phyloP scores from a whole-genome alignment of 495 filamentous ascomycete genomes.

The Penicillium arizonense region DNA sequence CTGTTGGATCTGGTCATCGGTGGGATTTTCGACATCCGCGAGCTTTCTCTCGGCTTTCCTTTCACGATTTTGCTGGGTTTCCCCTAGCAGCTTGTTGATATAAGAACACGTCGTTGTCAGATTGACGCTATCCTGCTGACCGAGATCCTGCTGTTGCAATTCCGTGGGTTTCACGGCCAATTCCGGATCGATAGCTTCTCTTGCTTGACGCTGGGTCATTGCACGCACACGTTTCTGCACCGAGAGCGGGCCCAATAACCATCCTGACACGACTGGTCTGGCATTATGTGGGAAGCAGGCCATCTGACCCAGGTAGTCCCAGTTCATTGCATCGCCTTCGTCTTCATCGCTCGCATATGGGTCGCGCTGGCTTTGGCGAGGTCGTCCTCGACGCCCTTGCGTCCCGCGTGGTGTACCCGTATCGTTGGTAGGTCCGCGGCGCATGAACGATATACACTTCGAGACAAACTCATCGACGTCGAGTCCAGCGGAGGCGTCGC shows the following conservation, averaged over 20 bases:
- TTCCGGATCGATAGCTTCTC: constrained; percentile 59
- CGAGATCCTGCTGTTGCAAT: constrained; percentile 66
- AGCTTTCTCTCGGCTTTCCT: constrained; percentile 31
- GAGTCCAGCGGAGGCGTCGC: constrained; percentile 66
- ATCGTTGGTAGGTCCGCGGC: constrained; percentile 43
- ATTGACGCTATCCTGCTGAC: constrained; percentile 69
- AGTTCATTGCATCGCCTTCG: constrained; percentile 76
- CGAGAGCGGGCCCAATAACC: constrained; percentile 85
- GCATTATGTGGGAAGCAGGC: constrained; percentile 70
- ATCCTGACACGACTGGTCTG: constrained; percentile 76
- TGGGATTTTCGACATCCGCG: constrained; percentile 29
- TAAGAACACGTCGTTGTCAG: constrained; percentile 68
- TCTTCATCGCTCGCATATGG: constrained; percentile 54
- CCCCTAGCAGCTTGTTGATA: constrained; percentile 50
- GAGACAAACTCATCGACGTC: constrained; percentile 94
- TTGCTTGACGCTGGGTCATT: constrained; percentile 60
- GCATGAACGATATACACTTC: constrained; percentile 89
- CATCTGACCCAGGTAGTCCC: constrained; percentile 76
- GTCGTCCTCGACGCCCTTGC: constrained; percentile 31
- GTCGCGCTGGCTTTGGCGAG: constrained; percentile 31
- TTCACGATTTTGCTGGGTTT: constrained; percentile 34
- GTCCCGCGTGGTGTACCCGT: constrained; percentile 17
- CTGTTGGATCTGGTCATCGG: constrained; percentile 33
- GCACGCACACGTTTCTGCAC: constrained; percentile 79
- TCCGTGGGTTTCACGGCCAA: constrained; percentile 72